A percentile compares a stretch with the other conserved stretches of the same genome.
Conservation (phyloP, 805 yeast genomes). For the Starmerella tilneyi region DNA sequence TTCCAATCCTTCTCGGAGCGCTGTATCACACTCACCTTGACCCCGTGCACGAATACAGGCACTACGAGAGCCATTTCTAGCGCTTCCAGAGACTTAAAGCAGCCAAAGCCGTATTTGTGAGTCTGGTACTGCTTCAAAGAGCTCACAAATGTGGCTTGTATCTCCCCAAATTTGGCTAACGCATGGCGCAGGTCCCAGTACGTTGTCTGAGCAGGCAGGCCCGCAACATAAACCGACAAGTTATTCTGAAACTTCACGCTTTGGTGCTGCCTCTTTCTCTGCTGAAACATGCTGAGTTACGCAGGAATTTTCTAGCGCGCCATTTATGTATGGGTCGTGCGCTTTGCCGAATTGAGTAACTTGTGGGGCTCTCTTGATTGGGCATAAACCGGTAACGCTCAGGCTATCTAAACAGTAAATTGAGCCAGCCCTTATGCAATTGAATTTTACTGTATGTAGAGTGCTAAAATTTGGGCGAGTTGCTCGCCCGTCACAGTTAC, state of each 20-base stretch:
- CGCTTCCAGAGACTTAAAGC: neutral
- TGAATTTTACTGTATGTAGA: too few relatives aligned
- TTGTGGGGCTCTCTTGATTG: neutral
- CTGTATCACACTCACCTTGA: neutral
- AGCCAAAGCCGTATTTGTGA: constrained; percentile 4
- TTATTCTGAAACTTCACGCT: constrained; percentile 6
- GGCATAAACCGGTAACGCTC: neutral
- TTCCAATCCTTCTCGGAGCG: constrained; percentile 2
- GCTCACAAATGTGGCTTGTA: constrained; percentile 3
- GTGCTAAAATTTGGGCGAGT: too few relatives aligned
- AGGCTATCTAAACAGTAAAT: too few relatives aligned
- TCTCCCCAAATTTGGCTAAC: neutral
- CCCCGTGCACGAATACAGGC: neutral
- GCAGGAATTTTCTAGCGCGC: neutral
- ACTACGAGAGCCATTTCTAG: neutral
- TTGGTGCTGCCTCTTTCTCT: constrained; percentile 5
- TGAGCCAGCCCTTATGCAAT: too few relatives aligned
- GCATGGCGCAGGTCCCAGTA: constrained; percentile 2
- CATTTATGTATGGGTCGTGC: neutral
- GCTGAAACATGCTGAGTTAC: neutral
- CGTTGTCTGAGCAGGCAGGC: neutral
- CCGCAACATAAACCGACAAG: constrained; percentile 3
- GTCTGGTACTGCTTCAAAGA: neutral
- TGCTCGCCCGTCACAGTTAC: too few relatives aligned
- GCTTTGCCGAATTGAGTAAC: neutral